Percentiles rank a stretch among this genome's conserved stretches.
Conservation (phyloP, 164 flowering plant genomes). For the Macadamia integrifolia region DNA sequence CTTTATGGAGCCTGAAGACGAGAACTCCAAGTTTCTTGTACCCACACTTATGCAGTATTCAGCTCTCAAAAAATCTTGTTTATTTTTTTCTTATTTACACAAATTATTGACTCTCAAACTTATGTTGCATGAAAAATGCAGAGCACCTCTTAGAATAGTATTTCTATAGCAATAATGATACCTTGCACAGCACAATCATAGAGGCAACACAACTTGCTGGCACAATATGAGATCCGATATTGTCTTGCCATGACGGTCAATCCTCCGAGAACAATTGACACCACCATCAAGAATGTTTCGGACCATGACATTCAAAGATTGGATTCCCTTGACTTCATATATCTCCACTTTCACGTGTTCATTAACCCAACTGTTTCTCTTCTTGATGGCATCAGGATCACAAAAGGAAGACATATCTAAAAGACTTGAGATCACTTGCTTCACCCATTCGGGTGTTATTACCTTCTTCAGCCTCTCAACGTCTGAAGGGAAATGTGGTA, state of each 20-base stretch:
- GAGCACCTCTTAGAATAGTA: no score
- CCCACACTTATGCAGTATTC: no score
- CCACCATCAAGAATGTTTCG: conserved; percentile 91
- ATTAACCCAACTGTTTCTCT: conserved; percentile 41
- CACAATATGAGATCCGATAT: conserved; percentile 76
- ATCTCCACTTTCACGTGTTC: conserved; percentile 70
- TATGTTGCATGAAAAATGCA: no score
- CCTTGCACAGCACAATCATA: conserved; percentile 10
- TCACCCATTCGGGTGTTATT: conserved; percentile 78
- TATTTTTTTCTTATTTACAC: no score
- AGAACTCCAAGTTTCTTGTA: no score
- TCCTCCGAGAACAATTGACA: conserved; percentile 93
- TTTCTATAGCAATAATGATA: no score
- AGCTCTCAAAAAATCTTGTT: no score
- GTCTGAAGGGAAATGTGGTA: conserved; percentile 75
- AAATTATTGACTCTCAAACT: no score
- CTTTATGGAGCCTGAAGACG: no score
- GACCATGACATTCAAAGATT: conserved; percentile 73
- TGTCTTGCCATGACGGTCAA: conserved; percentile 95
- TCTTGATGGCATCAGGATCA: conserved; percentile 25
- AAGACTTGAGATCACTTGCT: conserved; percentile 47
- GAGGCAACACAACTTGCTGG: conserved; percentile 67
- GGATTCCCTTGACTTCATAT: conserved; percentile 70
- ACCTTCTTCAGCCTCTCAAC: conserved; percentile 63
- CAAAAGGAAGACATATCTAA: conserved; percentile 46